Conservation (phyloP, 2,329 filamentous ascomycete species). For the Podosphaera aphanis region DNA sequence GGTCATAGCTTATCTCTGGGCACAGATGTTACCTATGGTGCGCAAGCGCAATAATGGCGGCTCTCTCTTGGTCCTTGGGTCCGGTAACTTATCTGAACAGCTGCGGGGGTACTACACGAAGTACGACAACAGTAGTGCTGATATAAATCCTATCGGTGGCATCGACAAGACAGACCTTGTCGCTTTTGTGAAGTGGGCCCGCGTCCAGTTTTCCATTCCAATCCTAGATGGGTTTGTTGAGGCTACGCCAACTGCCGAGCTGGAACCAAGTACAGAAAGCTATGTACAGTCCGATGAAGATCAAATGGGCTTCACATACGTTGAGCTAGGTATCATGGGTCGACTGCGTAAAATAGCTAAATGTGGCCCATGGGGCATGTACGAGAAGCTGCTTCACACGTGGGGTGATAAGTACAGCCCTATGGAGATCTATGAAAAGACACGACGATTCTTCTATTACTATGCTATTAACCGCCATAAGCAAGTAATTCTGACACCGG, state of each 20-base stretch:
- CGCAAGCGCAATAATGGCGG: conserved; percentile 20
- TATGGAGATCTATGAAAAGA: conserved; percentile 24
- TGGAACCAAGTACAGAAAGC: conserved; percentile 38
- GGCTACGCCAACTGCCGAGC: conserved; percentile 37
- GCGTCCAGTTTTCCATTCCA: conserved; percentile 33
- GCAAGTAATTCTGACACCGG: conserved; percentile 8
- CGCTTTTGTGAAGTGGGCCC: conserved; percentile 44
- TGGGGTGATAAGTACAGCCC: conserved; percentile 21
- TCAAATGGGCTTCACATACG: conserved; percentile 30
- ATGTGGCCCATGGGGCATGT: conserved; percentile 24
- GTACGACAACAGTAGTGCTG: conserved; percentile 1
- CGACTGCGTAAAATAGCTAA: conserved; percentile 13
- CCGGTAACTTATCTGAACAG: conserved; percentile 38
- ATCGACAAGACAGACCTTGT: conserved; percentile 45
- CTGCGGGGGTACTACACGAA: conserved; percentile 33
- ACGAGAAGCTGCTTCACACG: conserved; percentile 22
- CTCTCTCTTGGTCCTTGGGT: conserved; percentile 35
- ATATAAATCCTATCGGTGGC: conserved; percentile 37
- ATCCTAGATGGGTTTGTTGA: conserved; percentile 42
- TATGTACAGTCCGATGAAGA: conserved; percentile 28
- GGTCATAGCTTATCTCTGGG: conserved; percentile 37
- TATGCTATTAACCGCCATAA: conserved; percentile 34
- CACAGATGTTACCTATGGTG: conserved; percentile 35
- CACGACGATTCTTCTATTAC: conserved; percentile 19
- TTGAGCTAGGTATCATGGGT: conserved; percentile 19